These are phyloP conservation scores for Xylariomycetidae sp. DNA, from an alignment of 2,329 filamentous ascomycete species.

Conservation along the genomic window DNA sequence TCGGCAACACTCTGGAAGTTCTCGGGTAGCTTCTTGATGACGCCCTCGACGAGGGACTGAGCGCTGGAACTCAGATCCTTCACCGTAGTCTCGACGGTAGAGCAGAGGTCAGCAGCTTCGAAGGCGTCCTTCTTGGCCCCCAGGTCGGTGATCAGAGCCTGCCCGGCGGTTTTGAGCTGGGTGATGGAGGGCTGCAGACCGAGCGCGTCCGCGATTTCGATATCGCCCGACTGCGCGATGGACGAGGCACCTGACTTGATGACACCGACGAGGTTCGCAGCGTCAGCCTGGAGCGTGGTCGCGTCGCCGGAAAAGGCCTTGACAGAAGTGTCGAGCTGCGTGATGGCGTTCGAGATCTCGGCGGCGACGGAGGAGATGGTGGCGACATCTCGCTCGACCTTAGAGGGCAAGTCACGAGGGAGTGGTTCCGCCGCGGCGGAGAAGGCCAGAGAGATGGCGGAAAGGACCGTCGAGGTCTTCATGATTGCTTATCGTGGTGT, in stretches of 20 bases:
- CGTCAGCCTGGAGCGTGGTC: slow-evolving; percentile 16
- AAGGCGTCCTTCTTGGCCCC: slow-evolving; percentile 17
- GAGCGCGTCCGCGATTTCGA: slow-evolving; percentile 12
- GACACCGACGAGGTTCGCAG: slow-evolving; percentile 15
- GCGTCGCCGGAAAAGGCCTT: slow-evolving; percentile 22
- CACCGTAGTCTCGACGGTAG: slow-evolving; percentile 7
- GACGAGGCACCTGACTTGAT: slow-evolving; percentile 15
- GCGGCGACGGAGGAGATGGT: slow-evolving; percentile 17
- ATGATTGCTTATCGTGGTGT: no score
- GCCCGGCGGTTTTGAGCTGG: slow-evolving; percentile 6
- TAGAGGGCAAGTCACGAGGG: slow-evolving; percentile 8
- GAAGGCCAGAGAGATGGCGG: slow-evolving; percentile 17
- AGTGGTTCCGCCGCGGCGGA: slow-evolving; percentile 17
- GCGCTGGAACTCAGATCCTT: slow-evolving; percentile 10
- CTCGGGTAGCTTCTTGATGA: slow-evolving; percentile 15
- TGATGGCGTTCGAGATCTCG: slow-evolving; percentile 19
- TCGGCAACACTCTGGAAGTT: slow-evolving; percentile 10
- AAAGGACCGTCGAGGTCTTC: slow-evolving; percentile 18
- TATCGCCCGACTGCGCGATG: slow-evolving; percentile 6
- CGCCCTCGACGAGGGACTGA: slow-evolving; percentile 12
- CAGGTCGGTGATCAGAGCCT: slow-evolving; percentile 14
- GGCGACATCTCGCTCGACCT: slow-evolving; percentile 15
- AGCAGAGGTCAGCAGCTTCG: slow-evolving; percentile 16
- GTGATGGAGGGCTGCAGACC: slow-evolving; percentile 11
- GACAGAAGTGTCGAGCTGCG: slow-evolving; percentile 23